Evolutionary conservation across 2,329 filamentous ascomycete genomes (phyloP).

Genomic region (Pseudomassariella vexata): DNA sequence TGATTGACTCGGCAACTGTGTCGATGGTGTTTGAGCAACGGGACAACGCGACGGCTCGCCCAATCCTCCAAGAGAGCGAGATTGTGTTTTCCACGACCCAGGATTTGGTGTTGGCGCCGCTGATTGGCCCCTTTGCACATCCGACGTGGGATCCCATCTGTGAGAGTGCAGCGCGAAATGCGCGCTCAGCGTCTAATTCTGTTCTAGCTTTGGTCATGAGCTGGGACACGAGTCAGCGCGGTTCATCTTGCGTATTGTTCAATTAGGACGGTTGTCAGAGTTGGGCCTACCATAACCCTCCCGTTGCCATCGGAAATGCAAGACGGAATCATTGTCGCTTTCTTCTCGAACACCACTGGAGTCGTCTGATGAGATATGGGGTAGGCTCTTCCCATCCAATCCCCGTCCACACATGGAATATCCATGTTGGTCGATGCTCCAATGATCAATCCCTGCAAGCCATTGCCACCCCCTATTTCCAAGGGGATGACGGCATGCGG

Average conservation of each 20-base stretch:
- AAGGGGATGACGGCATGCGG: conserved; percentile 50
- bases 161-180: conserved; percentile 38
- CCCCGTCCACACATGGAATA: conserved; percentile 41
- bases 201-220: conserved; percentile 38
- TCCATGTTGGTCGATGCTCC: conserved; percentile 45
- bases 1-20: conserved; percentile 47
- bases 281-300: conserved; percentile 31
- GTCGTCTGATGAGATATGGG: conserved; percentile 45
- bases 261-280: not conserved
- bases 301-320: conserved; percentile 24
- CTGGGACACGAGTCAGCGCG: not conserved
- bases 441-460: conserved; percentile 47
- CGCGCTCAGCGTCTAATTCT: conserved; percentile 35
- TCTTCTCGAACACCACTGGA: conserved; percentile 24
- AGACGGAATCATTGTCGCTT: conserved; percentile 6
- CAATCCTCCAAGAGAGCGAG: conserved; percentile 49
- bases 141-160: conserved; percentile 47
- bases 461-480: conserved; percentile 61
- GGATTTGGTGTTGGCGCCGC: conserved; percentile 36
- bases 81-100: conserved; percentile 43
- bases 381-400: conserved; percentile 48
- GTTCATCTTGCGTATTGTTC: too few species aligned
- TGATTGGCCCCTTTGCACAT: conserved; percentile 37
- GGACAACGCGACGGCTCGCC: conserved; percentile 47
- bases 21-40: conserved; percentile 39